Evolutionary conservation across 2,329 filamentous ascomycete species (phyloP).

Genomic region (Mycocentrospora acerina): DNA sequence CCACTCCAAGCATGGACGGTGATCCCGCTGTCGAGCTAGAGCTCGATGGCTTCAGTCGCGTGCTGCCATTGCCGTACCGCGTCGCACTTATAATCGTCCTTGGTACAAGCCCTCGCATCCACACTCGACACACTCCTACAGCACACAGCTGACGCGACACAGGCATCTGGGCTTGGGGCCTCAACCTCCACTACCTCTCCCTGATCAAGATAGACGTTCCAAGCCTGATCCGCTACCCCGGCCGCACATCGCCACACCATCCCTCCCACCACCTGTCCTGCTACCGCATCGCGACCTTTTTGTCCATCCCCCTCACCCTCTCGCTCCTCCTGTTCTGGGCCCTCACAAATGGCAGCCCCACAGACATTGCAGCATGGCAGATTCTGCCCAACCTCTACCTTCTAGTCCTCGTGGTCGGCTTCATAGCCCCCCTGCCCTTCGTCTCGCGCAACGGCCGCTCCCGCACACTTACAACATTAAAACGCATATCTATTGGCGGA

Average conservation of each 20-base stretch:
- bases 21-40: slow-evolving; percentile 66
- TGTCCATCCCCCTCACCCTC: slow-evolving; percentile 68
- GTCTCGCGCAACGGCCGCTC: slow-evolving; percentile 70
- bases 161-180: slow-evolving; percentile 95
- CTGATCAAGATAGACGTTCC: slow-evolving; percentile 83
- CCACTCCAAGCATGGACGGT: slow-evolving; percentile 62
- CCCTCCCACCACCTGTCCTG: slow-evolving; percentile 76
- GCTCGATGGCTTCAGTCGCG: slow-evolving; percentile 83
- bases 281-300: slow-evolving; percentile 79
- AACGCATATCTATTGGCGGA: slow-evolving; percentile 79
- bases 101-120: slow-evolving; percentile 56
- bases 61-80: slow-evolving; percentile 86
- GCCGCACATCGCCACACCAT: slow-evolving; percentile 69
- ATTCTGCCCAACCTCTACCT: slow-evolving; percentile 86
- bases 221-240: slow-evolving; percentile 80
- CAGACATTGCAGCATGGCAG: slow-evolving; percentile 74
- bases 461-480: slow-evolving; percentile 73
- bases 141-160: slow-evolving; percentile 4
- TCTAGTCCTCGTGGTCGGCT: slow-evolving; percentile 67
- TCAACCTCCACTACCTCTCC: slow-evolving; percentile 86
- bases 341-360: slow-evolving; percentile 69
- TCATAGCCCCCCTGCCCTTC: slow-evolving; percentile 71
- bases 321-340: slow-evolving; percentile 84
- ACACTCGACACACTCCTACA: neutral
- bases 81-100: slow-evolving; percentile 82